Conservation (phyloP, 306 rosid genomes). For the Medicago arabica region DNA sequence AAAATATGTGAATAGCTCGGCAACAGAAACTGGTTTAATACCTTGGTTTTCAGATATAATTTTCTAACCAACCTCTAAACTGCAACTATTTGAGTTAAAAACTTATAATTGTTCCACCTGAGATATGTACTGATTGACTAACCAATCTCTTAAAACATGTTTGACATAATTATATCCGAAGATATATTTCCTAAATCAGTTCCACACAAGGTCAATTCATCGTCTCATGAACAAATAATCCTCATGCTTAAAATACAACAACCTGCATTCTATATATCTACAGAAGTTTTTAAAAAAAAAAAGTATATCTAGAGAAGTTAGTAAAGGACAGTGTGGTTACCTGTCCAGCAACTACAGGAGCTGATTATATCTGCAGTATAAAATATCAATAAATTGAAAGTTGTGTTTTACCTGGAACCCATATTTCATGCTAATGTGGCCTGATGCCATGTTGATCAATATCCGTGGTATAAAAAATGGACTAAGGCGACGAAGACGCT, state of each 20-base stretch:
- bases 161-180: slow-evolving; percentile 30
- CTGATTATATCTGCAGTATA: slow-evolving; percentile 30
- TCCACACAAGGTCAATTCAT: not conserved
- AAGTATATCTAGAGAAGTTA: not conserved
- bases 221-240: slow-evolving; percentile 13
- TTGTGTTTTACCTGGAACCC: slow-evolving; percentile 77
- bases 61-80: too few species aligned
- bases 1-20: slow-evolving; percentile 31
- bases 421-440: slow-evolving; percentile 97
- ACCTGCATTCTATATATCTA: slow-evolving; percentile 1
- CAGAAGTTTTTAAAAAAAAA: not conserved
- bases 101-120: slow-evolving; percentile 11
- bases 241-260: slow-evolving; percentile 30
- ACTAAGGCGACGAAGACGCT: slow-evolving; percentile 94
- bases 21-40: slow-evolving; percentile 38
- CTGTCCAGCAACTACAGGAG: slow-evolving; percentile 27
- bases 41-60: slow-evolving; percentile 4
- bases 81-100: not conserved
- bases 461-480: slow-evolving; percentile 96
- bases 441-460: slow-evolving; percentile 96
- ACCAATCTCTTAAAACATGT: slow-evolving; percentile 32
- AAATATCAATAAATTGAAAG: slow-evolving; percentile 39
- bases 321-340: slow-evolving; percentile 11
- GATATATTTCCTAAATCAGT: slow-evolving; percentile 32
- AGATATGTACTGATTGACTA: not conserved